Evolutionary conservation across 257 asterid species (phyloP), one percentile per base, ranked within the genome.

Genomic region (Phtheirospermum japonicum): DNA sequence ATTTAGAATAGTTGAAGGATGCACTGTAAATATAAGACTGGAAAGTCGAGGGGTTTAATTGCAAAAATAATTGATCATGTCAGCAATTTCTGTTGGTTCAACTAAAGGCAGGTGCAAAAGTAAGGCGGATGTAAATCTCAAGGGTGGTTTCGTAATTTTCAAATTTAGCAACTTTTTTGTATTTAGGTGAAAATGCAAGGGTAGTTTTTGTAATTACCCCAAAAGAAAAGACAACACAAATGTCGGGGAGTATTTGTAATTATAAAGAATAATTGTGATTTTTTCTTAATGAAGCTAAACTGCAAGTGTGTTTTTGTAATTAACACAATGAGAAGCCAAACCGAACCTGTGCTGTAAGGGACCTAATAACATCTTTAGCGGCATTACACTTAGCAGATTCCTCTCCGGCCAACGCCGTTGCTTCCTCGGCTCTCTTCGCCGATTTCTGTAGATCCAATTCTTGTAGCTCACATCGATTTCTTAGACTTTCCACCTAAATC

Each of bases 321-420:
- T 14, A 6, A 18, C 28, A 28, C 0, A 48, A 48, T 34, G 19
- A 7, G 59, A 46, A 57, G 18, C 9, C 2, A 11, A 14, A 46
- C 9, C 57, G 59, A 33, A 85, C 96, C 94, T 88, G 96, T 1
- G 83, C 80, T 23, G 90, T 80, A 26, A 88, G 94, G 12, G 87
- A 79, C 62, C 81, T 88, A 19, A 85, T 88, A 62, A 85, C 94
- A 62, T 85, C 96, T 73, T 88, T 85, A 50, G 96, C 96, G 46
- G 89, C 87, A 76, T 73, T 81, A 72, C 84, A 81, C 71, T 85
- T 88, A n/a, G 84, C 83, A 48, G 94, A 83, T 74, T 88, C 96
- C 66, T 88, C 96, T 31, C 84, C 72, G 43, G 91, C 96, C 63
- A 83, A 54, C 20, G 75, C 72, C 79, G 76, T 63, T 31, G 96